Conservation (phyloP, 139 green algal species). For the Chlamydomonas schloesseri region DNA sequence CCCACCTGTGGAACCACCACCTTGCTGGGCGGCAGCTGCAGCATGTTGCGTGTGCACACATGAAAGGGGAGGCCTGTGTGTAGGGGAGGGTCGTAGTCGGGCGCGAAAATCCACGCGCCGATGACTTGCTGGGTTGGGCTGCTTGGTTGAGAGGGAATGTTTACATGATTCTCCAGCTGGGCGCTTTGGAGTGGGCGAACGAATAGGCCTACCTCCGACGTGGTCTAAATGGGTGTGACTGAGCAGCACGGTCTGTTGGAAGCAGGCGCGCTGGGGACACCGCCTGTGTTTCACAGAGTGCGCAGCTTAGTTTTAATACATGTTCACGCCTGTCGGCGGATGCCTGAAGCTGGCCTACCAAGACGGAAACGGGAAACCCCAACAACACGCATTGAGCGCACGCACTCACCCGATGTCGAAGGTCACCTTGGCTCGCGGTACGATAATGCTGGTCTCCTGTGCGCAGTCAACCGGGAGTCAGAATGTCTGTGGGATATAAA, state of each 20-base stretch:
- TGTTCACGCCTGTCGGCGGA: too few relatives aligned
- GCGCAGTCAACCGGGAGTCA: too few relatives aligned
- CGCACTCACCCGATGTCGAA: slow-evolving; percentile 85
- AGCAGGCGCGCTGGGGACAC: slow-evolving; percentile 60
- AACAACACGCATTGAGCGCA: too few relatives aligned
- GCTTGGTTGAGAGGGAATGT: too few relatives aligned
- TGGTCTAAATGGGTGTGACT: slow-evolving; percentile 86
- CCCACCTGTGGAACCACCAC: slow-evolving; percentile 15
- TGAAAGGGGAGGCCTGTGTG: slow-evolving; percentile 50
- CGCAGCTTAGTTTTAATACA: too few relatives aligned
- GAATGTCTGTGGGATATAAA: too few relatives aligned
- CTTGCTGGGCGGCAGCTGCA: background rate
- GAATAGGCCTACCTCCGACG: slow-evolving; percentile 71
- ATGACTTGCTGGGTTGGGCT: too few relatives aligned
- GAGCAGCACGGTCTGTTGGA: slow-evolving; percentile 71
- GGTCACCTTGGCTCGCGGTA: slow-evolving; percentile 68
- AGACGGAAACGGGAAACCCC: too few relatives aligned
- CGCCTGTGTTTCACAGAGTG: too few relatives aligned
- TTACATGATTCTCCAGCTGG: too few relatives aligned
- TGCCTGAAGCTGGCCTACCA: too few relatives aligned
- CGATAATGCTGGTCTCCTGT: slow-evolving; percentile 83
- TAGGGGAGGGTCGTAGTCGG: background rate
- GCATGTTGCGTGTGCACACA: slow-evolving; percentile 5
- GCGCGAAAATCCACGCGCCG: background rate
- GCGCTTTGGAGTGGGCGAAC: too few relatives aligned